Conservation (phyloP, 805 yeast genomes). For the Candida namnaoensis region DNA sequence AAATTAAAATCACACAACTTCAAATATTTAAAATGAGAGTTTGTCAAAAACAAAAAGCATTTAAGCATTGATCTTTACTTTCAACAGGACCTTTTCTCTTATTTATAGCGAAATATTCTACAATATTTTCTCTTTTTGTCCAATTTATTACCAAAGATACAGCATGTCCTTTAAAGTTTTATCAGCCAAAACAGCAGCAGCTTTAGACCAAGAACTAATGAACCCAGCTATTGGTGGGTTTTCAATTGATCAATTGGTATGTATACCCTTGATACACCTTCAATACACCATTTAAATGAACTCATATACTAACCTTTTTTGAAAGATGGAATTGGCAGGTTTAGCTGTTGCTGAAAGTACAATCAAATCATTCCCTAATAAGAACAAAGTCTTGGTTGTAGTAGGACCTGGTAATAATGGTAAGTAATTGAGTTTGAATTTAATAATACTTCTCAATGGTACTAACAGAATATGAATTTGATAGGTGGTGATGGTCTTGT, state of each 20-base stretch:
- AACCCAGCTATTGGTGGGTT: slow-evolving; percentile 54
- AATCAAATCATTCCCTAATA: slow-evolving; percentile 49
- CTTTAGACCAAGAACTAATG: slow-evolving; percentile 82
- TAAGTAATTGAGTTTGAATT: slow-evolving; percentile 48
- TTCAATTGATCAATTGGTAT: slow-evolving; percentile 66
- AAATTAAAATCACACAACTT: too few species aligned
- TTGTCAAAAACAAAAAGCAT: too few species aligned
- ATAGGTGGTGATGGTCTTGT: slow-evolving; percentile 89
- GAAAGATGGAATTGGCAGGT: slow-evolving; percentile 92
- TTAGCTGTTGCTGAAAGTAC: slow-evolving; percentile 88
- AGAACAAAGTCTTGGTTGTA: slow-evolving; percentile 50
- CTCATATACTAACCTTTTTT: slow-evolving; percentile 19
- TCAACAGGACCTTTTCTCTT: too few species aligned
- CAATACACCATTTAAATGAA: not conserved
- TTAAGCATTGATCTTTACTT: too few species aligned
- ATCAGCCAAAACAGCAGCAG: slow-evolving; percentile 53
- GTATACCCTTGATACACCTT: slow-evolving; percentile 5
- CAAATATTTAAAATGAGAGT: too few species aligned
- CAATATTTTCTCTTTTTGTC: too few species aligned
- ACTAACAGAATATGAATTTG: too few species aligned
- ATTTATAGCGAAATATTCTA: too few species aligned
- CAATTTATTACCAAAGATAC: too few species aligned
- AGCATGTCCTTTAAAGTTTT: slow-evolving; percentile 28
- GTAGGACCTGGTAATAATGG: slow-evolving; percentile 97
- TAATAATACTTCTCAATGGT: too few species aligned